Percentiles rank a stretch among this genome's conserved stretches.
Conservation (phyloP, 2,329 filamentous ascomycete genomes). For the Diaporthe vaccinii region DNA sequence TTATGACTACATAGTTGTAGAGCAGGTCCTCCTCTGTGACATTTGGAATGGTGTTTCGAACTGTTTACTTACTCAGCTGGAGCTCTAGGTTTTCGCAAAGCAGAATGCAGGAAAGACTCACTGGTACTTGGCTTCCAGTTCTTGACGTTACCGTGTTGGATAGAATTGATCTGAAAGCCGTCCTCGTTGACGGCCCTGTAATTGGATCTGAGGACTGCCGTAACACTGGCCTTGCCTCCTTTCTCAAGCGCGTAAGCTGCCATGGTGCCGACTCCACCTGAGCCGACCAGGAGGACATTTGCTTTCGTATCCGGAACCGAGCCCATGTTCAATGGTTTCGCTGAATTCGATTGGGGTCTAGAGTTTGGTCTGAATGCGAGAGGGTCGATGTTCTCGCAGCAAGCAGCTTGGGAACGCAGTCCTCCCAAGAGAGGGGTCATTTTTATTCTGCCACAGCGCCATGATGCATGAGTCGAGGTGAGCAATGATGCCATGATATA, state of each 20-base stretch:
- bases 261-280: conserved; percentile 69
- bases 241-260: conserved; percentile 67
- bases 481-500: conserved; percentile 24
- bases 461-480: conserved; percentile 18
- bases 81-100: neutral
- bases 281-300: conserved; percentile 65
- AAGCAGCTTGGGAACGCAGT: neutral
- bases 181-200: conserved; percentile 59
- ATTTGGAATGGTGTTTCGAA: conserved; percentile 63
- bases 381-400: neutral
- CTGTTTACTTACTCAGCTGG: conserved; percentile 44
- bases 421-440: neutral
- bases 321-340: conserved; percentile 25
- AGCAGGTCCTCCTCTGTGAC: conserved; percentile 51
- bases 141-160: conserved; percentile 65
- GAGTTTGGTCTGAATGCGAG: neutral
- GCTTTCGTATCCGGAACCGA: conserved; percentile 39
- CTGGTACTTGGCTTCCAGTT: conserved; percentile 62
- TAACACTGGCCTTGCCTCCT: conserved; percentile 64
- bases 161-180: conserved; percentile 68
- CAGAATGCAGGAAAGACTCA: conserved; percentile 42
- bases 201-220: conserved; percentile 69
- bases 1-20: conserved; percentile 69
- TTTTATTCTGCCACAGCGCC: conserved; percentile 25
- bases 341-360: neutral